Evolutionary conservation across 495 filamentous ascomycete species (phyloP), one percentile per base, ranked within the genome.

Genomic region (Podospora pseudoanserina): DNA sequence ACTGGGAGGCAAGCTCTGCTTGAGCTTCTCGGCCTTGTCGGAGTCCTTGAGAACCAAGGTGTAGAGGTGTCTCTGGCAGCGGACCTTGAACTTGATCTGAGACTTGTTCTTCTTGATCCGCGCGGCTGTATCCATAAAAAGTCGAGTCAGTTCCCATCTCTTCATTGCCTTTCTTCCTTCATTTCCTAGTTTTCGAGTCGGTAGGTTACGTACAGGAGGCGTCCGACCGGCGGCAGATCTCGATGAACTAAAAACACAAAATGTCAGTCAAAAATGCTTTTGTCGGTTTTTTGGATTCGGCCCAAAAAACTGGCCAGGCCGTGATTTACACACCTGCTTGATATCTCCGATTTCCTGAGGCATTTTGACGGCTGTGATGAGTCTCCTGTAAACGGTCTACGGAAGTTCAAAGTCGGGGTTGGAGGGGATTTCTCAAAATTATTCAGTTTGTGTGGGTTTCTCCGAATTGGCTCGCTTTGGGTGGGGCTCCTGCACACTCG

Each of bases 61-160:
- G 90, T 99, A 99, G 74, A 98, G 85, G 86, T 92, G 90, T 74
- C 90, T 87, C 76, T 90, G 84, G 87, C 95, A 98, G 80, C 95
- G 92, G 88, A 99, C 96, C 91, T 99, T 99, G 92, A 99, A 98
- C 89, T 99, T 99, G 88, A 92, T 93, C 86, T 94, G 90, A 80
- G 89, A 86, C 79, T 87, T 90, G 87, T 90, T 94, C 87, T 94
- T 92, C 91, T 98, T 97, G 88, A 97, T 94, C 83, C 92, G 90
- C 79, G 92, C 92, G 81, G 93, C 96, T 97, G 78, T 73, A 32
- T 19, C 11, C 27, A 73, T 56, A 59, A 64, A 72, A 61, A 60
- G 63, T 63, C 69, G 67, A 68, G 81, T 86, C 77, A 86, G 77
- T 77, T 69, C 70, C 63, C 66, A 60, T 4, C 67, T 28, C n/a